Base-by-base conservation (phyloP, 176 grass and related monocot genomes). In the Raddia guianensis region DNA sequence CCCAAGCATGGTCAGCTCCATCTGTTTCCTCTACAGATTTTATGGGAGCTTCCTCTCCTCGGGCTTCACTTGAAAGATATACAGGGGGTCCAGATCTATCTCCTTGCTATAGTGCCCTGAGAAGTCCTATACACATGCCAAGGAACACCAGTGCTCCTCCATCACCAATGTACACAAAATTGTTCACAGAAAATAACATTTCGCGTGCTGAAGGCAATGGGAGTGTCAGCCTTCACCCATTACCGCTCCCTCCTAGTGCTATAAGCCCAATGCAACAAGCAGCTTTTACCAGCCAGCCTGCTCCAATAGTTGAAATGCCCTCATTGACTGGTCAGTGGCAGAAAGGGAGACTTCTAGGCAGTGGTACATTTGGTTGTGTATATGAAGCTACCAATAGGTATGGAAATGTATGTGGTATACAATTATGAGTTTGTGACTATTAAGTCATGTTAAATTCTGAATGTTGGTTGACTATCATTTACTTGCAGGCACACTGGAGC, bases 291-390 rank as follows among this genome's bases (percentile, higher is more conserved):
- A 78, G 81, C 79, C 88, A 94, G 43, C 33, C 76, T 84, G 73
- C 66, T 66, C 54, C 85, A 76, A 91, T 88, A 83, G 44, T 66
- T 82, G 87, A 81, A 87, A 80, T 77, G 73, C 54, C 76, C 47
- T 81, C 83, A 61, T 81, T 92, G 72, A 71, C 90, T 75, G 84
- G 85, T 87, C 88, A 92, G 56, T 98, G 95, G 95, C 90, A 93
- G 70, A 98, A 98, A 76, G 95, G 92, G 77, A 86, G 67, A 70
- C 92, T 92, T 27, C 91, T 98, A 52, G 95, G 95, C 35, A 94
- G 92, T 58, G 95, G 95, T 62, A 98, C 95, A 78, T 98, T 94
- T 89, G 95, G 95, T 9, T 92, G 87, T 89, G 95, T 98, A 44
- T 98, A 92, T 76, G 95, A 90, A 87, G 95, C 95, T 47, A 93